phyloP scores from a whole-genome alignment of 2,329 filamentous ascomycete genomes.

The Xylariaceae sp. region DNA sequence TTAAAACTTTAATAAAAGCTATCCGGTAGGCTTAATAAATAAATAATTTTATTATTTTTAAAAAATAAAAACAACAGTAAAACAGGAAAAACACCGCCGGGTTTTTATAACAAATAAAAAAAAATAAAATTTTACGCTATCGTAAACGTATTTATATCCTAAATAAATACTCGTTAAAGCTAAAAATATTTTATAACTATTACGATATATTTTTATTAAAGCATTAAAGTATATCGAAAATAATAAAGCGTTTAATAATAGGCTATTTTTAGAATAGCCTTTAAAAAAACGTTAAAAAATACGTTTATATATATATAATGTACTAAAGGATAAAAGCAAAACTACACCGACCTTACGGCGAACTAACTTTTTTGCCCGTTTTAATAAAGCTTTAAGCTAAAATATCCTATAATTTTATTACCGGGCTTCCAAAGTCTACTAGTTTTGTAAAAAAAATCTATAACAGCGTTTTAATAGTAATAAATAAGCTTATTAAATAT shows the following conservation, averaged over 20 bases:
- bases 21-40: background rate
- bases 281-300: no score
- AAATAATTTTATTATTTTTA: background rate
- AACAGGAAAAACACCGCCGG: background rate
- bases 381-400: background rate
- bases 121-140: background rate
- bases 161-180: background rate
- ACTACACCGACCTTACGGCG: background rate
- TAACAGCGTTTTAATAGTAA: background rate
- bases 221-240: no score
- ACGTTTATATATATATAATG: background rate
- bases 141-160: background rate
- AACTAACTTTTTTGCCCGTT: background rate
- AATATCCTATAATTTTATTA: background rate
- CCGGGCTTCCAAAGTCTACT: background rate
- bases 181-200: background rate
- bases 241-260: no score
- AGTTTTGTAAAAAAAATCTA: no score
- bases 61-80: background rate
- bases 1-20: no score
- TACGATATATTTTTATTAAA: background rate
- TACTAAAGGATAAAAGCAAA: background rate
- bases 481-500: background rate
- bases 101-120: background rate
- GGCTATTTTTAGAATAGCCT: no score